Evolutionary conservation across 116 monocot species (phyloP).

Genomic region (Posidonia oceanica): DNA sequence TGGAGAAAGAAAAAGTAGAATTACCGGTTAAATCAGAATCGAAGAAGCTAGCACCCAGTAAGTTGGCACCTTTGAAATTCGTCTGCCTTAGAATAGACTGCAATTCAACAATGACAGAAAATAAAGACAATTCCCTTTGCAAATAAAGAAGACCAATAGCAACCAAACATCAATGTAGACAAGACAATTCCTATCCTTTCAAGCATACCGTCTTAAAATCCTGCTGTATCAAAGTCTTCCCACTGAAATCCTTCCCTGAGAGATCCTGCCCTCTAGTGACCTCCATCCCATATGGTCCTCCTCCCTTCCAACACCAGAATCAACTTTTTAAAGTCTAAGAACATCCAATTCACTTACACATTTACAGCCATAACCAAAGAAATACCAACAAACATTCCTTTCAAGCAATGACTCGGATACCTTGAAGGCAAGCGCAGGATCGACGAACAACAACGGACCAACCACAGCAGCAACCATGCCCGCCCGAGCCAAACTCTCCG

Average conservation of each 20-base stretch:
- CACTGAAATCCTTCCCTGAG: conserved; percentile 91
- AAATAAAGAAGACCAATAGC: not conserved
- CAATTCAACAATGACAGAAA: conserved; percentile 2
- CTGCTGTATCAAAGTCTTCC: conserved; percentile 73
- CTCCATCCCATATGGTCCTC: conserved; percentile 80
- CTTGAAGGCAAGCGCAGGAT: conserved; percentile 71
- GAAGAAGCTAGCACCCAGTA: conserved; percentile 91
- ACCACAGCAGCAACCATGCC: conserved; percentile 25
- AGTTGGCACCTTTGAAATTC: conserved; percentile 85
- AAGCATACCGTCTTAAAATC: conserved; percentile 81
- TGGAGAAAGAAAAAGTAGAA: not conserved
- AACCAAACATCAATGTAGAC: not conserved
- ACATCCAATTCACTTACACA: not conserved
- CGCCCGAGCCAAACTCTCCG: conserved; percentile 10
- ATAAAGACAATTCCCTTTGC: not conserved
- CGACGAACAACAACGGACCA: conserved; percentile 43
- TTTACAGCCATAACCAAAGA: not conserved
- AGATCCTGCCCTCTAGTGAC: conserved; percentile 95
- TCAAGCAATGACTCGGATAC: conserved; percentile 8
- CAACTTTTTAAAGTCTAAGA: not conserved
- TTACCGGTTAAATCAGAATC: conserved; percentile 80
- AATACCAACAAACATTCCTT: not conserved
- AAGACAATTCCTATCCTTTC: not conserved
- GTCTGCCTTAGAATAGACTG: conserved; percentile 90
- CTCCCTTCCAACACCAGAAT: conserved; percentile 37